phyloP scores from a whole-genome alignment of 2,329 filamentous ascomycete genomes.

The Paecilomyces variotii region DNA sequence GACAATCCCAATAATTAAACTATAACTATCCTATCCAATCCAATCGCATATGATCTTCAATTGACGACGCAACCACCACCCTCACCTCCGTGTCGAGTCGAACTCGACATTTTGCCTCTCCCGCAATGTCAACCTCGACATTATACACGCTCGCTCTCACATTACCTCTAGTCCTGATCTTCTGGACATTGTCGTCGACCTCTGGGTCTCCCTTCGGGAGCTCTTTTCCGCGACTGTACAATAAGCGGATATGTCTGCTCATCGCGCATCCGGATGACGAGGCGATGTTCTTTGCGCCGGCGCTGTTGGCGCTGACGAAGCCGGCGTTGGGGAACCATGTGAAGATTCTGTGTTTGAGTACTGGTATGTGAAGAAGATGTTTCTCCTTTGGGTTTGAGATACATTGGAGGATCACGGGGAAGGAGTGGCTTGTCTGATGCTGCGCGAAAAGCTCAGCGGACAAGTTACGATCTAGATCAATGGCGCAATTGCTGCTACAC shows the following conservation, averaged over 20 bases:
- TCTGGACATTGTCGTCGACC: slow-evolving; percentile 35
- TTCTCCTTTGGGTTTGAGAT: not conserved
- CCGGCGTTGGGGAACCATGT: slow-evolving; percentile 80
- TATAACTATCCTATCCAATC: too few species aligned
- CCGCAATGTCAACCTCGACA: slow-evolving; percentile 7
- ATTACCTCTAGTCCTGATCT: slow-evolving; percentile 35
- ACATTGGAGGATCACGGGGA: not conserved
- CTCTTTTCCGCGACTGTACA: slow-evolving; percentile 54
- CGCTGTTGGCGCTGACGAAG: slow-evolving; percentile 72
- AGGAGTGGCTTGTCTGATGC: not conserved
- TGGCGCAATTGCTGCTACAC: not conserved
- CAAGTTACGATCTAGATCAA: not conserved
- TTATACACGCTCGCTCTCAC: slow-evolving; percentile 22
- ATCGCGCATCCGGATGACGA: slow-evolving; percentile 98
- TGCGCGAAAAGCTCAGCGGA: not conserved
- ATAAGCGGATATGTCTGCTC: slow-evolving; percentile 82
- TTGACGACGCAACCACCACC: not conserved
- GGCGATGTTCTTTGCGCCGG: slow-evolving; percentile 98
- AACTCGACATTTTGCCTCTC: not conserved
- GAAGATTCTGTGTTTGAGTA: slow-evolving; percentile 88
- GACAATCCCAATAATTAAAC: not conserved
- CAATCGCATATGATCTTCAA: not conserved
- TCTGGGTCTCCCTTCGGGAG: slow-evolving; percentile 30
- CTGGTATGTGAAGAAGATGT: slow-evolving; percentile 45
- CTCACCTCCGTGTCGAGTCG: not conserved